Conservation (phyloP, 345 rosid genomes). For the Odontarrhena argentea region DNA sequence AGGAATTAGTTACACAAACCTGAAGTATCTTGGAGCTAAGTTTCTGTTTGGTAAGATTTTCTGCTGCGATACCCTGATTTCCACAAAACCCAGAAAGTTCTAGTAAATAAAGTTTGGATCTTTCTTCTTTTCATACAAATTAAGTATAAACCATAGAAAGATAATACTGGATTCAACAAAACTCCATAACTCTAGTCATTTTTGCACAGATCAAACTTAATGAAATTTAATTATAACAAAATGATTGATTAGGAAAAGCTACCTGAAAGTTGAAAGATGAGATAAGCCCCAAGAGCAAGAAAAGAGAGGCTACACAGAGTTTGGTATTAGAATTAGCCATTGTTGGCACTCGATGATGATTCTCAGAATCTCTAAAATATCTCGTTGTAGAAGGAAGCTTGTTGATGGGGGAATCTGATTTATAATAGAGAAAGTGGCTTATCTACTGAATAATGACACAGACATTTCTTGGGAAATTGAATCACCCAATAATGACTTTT, state of each 20-base stretch:
- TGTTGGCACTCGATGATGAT: constrained; percentile 4
- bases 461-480: constrained; percentile 44
- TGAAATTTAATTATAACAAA: background rate
- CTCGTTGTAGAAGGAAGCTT: constrained; percentile 9
- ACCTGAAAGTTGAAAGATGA: constrained; percentile 35
- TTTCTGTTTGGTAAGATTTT: constrained; percentile 56
- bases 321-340: constrained; percentile 36
- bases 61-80: constrained; percentile 52
- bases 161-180: background rate
- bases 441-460: constrained; percentile 37
- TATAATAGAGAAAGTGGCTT: constrained; percentile 33
- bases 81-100: constrained; percentile 4
- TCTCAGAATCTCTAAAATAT: constrained; percentile 8
- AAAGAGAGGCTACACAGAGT: constrained; percentile 37
- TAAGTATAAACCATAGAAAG: too few species aligned
- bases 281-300: constrained; percentile 41
- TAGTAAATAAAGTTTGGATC: constrained; percentile 5
- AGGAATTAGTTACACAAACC: constrained; percentile 36
- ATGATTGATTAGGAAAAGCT: background rate
- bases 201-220: background rate
- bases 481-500: constrained; percentile 19
- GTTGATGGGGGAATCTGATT: constrained; percentile 8
- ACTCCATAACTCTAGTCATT: background rate
- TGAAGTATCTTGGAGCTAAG: constrained; percentile 77
- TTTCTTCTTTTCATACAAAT: background rate